Percentiles rank a stretch among this genome's conserved stretches.
Evolutionary conservation across 108 stramenopile genomes (phyloP).

Genomic region (Thalassiosira profunda): DNA sequence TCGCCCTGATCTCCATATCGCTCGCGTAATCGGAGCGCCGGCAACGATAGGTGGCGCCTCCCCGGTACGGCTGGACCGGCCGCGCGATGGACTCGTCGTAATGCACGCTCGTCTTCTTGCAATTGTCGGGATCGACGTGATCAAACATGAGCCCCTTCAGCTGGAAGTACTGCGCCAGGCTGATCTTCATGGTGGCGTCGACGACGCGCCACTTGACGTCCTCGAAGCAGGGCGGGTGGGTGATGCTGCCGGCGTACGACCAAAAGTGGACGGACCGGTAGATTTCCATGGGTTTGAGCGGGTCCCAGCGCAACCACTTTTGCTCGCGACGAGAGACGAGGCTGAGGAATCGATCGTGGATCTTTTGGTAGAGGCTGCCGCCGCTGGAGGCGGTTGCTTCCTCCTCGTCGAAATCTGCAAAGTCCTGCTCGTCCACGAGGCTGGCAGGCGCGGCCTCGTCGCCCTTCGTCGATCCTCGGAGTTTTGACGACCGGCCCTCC

Average conservation of each 20-base stretch:
- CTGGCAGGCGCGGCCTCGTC: constrained; percentile 11
- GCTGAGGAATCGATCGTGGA: constrained; percentile 17
- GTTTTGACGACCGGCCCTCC: not conserved
- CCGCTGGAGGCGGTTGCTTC: not conserved
- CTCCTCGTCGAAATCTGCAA: not conserved
- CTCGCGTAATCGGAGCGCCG: constrained; percentile 34
- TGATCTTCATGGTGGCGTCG: constrained; percentile 70
- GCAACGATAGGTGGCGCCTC: constrained; percentile 28
- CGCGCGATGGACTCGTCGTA: constrained; percentile 72
- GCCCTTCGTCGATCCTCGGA: constrained; percentile 8
- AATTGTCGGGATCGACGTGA: constrained; percentile 67
- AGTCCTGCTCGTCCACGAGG: not conserved
- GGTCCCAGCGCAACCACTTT: constrained; percentile 3
- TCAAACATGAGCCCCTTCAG: constrained; percentile 74
- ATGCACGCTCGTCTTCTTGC: constrained; percentile 69
- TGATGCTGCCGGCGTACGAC: constrained; percentile 80
- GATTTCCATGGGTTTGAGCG: constrained; percentile 15
- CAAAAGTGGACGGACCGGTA: constrained; percentile 59
- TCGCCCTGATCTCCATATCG: too few relatives aligned
- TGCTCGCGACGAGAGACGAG: not conserved
- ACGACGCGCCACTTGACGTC: constrained; percentile 83
- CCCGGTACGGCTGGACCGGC: constrained; percentile 48
- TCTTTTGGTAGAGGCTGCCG: not conserved
- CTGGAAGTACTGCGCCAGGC: constrained; percentile 61
- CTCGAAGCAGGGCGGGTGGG: constrained; percentile 87